Percentiles rank a stretch among this genome's conserved stretches.
phyloP scores from a whole-genome alignment of 2,329 filamentous ascomycete species.

The Ophiostoma ulmi region DNA sequence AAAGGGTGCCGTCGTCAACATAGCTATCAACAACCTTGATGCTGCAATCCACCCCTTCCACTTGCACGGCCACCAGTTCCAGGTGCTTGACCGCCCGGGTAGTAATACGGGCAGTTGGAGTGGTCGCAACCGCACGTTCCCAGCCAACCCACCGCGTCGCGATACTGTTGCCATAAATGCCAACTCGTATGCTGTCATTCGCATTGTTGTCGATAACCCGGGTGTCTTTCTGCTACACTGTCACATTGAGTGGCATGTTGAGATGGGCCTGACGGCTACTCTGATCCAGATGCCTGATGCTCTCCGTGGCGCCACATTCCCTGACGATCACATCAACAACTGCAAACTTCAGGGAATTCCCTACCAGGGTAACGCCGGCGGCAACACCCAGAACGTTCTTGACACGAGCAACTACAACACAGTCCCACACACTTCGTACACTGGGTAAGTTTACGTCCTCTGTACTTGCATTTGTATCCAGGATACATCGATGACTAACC shows the following conservation, averaged over 20 bases:
- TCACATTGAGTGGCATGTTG: conserved; percentile 59
- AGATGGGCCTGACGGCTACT: conserved; percentile 52
- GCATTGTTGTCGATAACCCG: conserved; percentile 49
- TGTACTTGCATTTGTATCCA: background rate
- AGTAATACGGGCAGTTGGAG: conserved; percentile 38
- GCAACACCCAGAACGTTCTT: conserved; percentile 52
- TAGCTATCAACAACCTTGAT: conserved; percentile 49
- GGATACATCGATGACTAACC: background rate
- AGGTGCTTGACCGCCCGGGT: conserved; percentile 43
- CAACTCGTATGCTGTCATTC: conserved; percentile 46
- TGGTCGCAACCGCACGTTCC: conserved; percentile 32
- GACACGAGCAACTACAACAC: conserved; percentile 51
- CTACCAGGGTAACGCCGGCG: conserved; percentile 61
- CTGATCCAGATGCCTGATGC: conserved; percentile 54
- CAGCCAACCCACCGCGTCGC: conserved; percentile 33
- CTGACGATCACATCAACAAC: conserved; percentile 50
- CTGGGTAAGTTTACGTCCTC: conserved; percentile 36
- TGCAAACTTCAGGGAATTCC: conserved; percentile 45
- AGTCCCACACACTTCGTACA: conserved; percentile 43
- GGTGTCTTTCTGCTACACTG: conserved; percentile 55
- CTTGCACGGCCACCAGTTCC: conserved; percentile 53
- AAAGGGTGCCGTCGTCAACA: conserved; percentile 41
- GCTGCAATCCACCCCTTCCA: conserved; percentile 48
- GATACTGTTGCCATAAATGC: conserved; percentile 40
- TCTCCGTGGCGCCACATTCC: conserved; percentile 52